Percentiles rank a stretch among this genome's conserved stretches.
phyloP scores from a whole-genome alignment of 1,284 basidiomycete genomes.

The Trametes hirsuta region DNA sequence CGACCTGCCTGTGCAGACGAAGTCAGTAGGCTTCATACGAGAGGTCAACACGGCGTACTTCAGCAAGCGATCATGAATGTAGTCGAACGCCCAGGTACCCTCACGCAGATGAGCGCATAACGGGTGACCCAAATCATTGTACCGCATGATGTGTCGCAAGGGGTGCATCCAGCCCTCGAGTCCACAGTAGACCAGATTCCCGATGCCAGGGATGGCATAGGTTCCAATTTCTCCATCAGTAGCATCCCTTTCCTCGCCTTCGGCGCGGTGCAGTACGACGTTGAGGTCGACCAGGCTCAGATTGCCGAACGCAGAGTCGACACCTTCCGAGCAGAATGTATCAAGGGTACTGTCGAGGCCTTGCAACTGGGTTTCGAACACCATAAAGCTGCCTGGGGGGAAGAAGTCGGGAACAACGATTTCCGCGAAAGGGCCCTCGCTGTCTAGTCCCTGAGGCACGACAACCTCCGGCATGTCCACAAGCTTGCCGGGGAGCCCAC shows the following conservation, averaged over 20 bases:
- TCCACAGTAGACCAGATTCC: conserved; percentile 85
- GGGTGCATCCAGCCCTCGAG: conserved; percentile 96
- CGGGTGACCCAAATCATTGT: conserved; percentile 91
- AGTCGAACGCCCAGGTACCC: conserved; percentile 91
- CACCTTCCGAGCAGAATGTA: conserved; percentile 67
- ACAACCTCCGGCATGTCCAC: conserved; percentile 61
- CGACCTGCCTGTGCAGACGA: conserved; percentile 58
- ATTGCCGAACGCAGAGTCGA: conserved; percentile 70
- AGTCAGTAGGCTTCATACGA: conserved; percentile 4
- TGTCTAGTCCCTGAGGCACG: conserved; percentile 60
- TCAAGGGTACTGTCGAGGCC: conserved; percentile 72
- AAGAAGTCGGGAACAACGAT: conserved; percentile 84
- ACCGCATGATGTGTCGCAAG: conserved; percentile 78
- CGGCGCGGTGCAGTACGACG: conserved; percentile 79
- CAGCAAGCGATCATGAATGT: conserved; percentile 71
- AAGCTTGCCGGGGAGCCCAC: conserved; percentile 76
- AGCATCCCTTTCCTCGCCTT: conserved; percentile 89
- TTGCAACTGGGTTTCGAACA: conserved; percentile 85
- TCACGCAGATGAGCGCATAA: conserved; percentile 85
- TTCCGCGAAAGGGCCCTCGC: conserved; percentile 74
- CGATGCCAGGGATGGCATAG: conserved; percentile 79
- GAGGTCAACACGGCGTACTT: conserved; percentile 52
- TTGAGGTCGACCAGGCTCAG: conserved; percentile 91
- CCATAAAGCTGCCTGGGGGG: conserved; percentile 89
- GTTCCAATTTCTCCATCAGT: conserved; percentile 73